Percentiles rank a stretch among this genome's conserved stretches.
Conservation (phyloP, 192 early-diverging fungal species). For the Phlyctochytrium planicorne region DNA sequence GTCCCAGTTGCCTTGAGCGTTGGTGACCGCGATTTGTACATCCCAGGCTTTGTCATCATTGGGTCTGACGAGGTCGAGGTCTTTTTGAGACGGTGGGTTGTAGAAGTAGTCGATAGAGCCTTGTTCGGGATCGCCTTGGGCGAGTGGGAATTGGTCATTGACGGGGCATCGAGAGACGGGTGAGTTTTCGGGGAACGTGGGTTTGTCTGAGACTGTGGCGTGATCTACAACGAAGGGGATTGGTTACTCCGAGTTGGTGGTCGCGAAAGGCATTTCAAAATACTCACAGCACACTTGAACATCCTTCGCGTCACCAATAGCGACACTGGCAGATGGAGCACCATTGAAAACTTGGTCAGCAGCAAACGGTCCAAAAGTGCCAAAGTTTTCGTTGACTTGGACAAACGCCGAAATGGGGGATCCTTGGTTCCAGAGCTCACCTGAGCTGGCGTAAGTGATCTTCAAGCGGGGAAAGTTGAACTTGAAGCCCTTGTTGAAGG, state of each 20-base stretch:
- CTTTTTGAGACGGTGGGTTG: neutral
- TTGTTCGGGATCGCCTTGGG: neutral
- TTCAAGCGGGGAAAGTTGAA: neutral
- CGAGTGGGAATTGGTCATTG: neutral
- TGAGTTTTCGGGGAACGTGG: neutral
- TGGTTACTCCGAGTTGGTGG: too few relatives aligned
- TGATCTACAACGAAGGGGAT: too few relatives aligned
- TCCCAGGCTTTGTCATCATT: constrained; percentile 8
- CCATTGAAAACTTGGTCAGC: neutral
- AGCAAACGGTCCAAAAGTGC: neutral
- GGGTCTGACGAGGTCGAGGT: neutral
- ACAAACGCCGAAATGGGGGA: constrained; percentile 5
- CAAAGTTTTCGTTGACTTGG: neutral
- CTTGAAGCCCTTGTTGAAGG: neutral
- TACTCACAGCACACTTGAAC: constrained; percentile 18
- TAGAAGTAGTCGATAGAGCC: constrained; percentile 10
- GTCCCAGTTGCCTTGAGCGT: constrained; percentile 14
- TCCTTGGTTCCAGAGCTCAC: constrained; percentile 5
- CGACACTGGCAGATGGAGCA: neutral
- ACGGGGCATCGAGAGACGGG: neutral
- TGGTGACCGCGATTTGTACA: constrained; percentile 7
- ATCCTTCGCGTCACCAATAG: neutral
- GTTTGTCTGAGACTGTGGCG: constrained; percentile 4
- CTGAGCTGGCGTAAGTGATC: neutral
- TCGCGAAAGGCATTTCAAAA: too few relatives aligned